Percentiles rank a stretch among this genome's conserved stretches.
These are phyloP conservation scores for Cytospora paraplurivora DNA, from an alignment of 2,329 filamentous ascomycete genomes.

Conservation along the genomic window DNA sequence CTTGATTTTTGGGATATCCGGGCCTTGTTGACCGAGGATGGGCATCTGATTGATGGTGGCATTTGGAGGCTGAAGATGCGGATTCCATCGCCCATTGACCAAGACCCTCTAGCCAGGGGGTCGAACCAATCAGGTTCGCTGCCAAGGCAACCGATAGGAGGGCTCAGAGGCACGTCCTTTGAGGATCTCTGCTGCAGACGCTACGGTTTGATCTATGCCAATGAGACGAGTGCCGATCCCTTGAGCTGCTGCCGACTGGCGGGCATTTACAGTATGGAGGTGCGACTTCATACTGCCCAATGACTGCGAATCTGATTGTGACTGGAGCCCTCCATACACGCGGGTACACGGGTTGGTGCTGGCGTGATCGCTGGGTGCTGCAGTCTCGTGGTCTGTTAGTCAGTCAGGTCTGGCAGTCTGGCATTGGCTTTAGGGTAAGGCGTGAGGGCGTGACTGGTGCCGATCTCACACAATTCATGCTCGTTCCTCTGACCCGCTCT, in stretches of 20 bases:
- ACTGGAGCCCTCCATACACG: background rate
- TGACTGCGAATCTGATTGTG: background rate
- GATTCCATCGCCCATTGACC: background rate
- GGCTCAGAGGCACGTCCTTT: background rate
- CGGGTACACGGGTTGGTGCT: background rate
- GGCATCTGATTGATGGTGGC: background rate
- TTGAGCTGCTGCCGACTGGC: background rate
- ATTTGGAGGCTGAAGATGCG: background rate
- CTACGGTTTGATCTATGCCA: background rate
- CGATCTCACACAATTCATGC: slow-evolving; percentile 6
- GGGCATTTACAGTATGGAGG: background rate
- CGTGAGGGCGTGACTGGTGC: slow-evolving; percentile 19
- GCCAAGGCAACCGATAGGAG: background rate
- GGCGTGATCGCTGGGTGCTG: background rate
- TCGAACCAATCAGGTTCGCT: background rate
- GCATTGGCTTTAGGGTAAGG: background rate
- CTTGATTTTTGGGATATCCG: background rate
- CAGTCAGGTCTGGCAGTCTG: background rate
- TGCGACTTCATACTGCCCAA: too few species aligned
- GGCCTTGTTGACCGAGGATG: background rate
- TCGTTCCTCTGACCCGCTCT: background rate
- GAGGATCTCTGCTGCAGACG: background rate
- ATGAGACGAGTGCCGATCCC: background rate
- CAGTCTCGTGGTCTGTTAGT: background rate
- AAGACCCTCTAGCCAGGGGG: background rate